Evolutionary conservation across 805 yeast genomes (phyloP), one percentile per base, ranked within the genome.

Genomic region (Cyberlindnera mississippiensis): DNA sequence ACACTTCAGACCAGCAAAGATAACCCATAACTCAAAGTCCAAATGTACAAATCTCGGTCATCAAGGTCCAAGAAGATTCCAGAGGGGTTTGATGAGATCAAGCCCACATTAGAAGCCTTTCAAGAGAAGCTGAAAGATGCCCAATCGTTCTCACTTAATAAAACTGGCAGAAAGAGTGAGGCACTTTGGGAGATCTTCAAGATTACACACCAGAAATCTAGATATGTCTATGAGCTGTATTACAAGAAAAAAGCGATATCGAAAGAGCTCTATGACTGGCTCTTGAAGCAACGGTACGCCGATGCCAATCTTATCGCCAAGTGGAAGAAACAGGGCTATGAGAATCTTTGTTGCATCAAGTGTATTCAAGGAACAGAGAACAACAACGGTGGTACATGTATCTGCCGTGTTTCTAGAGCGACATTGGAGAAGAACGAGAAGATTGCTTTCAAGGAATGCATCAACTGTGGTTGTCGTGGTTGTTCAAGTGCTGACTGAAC

Each of bases 311-410:
- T 89, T 42, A 85, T 89, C 24, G 91, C 96, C 17, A 89, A 82
- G 68, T 83, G 90, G 90, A 79, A 77, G 61, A 82, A 81, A 55
- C 80, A 76, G 55, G 96, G 96, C 9, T 89, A 89, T 60, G 96
- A 89, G 57, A 75, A 82, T 42, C 64, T 89, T 35, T 89, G 97
- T 57, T 89, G 97, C 59, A 61, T 89, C 45, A 72, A 75, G 48
- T 89, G 97, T 59, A 86, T 89, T 27, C 77, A 76, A 53, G 71
- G 71, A 20, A 61, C 61, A 29, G 88, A 83, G 47, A 79, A 72
- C 34, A 76, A 76, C 51, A 84, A 81, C 52, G 78, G 78, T 5
- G 73, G 78, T 6, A 76, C 88, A 0, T 89, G 97, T 62, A 77
- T 89, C 16, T 89, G 97, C 57, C 66, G 97, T 41, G 96, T 89